Evolutionary conservation across 345 rosid genomes (phyloP).

Genomic region (Dovyalis caffra): DNA sequence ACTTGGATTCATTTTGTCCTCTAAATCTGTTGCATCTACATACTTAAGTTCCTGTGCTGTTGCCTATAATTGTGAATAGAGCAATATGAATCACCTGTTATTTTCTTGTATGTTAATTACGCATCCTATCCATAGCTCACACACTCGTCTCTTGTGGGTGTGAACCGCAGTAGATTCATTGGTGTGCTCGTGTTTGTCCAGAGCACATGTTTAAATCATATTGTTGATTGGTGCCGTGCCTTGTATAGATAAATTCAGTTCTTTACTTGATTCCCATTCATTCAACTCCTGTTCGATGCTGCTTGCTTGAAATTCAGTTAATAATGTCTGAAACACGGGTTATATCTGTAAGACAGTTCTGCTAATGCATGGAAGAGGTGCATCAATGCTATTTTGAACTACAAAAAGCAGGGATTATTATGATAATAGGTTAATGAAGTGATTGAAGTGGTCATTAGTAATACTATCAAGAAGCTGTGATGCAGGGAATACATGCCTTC

Average conservation of each 20-base stretch:
- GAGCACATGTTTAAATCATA: neutral
- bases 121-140: neutral
- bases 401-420: neutral
- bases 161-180: neutral
- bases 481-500: neutral
- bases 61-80: neutral
- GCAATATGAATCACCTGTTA: neutral
- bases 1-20: conserved; percentile 14
- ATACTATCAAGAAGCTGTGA: neutral
- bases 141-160: neutral
- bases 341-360: neutral
- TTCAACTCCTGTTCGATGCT: neutral
- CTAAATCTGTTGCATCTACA: conserved; percentile 9
- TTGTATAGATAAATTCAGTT: neutral
- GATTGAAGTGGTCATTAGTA: neutral
- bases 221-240: neutral
- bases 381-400: neutral
- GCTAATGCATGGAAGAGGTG: neutral
- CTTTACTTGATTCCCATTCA: neutral
- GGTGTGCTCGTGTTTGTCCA: neutral
- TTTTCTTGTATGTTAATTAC: neutral
- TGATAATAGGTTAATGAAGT: neutral
- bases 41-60: neutral
- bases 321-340: neutral
- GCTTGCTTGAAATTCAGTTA: neutral